Evolutionary conservation across 1,284 basidiomycete species (phyloP).

Genomic region (Puccinia hordei): DNA sequence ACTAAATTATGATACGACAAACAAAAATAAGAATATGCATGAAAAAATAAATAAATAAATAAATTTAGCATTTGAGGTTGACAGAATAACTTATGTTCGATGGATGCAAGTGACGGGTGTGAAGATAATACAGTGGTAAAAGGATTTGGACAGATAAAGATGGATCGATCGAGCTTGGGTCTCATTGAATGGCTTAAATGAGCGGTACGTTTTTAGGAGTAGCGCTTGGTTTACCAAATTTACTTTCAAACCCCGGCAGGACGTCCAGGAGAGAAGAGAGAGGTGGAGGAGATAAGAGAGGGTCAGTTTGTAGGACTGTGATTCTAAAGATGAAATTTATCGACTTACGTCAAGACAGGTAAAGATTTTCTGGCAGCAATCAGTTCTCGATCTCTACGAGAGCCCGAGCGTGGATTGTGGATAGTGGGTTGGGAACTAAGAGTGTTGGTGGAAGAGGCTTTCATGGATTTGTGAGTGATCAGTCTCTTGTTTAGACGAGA

Average conservation of each 20-base stretch:
- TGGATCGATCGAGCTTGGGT: neutral
- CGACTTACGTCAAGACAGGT: constrained; percentile 14
- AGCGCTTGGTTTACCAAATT: constrained; percentile 4
- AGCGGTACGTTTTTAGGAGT: neutral
- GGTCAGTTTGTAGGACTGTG: neutral
- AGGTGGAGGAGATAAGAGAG: neutral
- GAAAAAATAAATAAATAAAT: too few relatives aligned
- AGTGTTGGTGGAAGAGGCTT: neutral
- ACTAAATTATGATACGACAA: too few relatives aligned
- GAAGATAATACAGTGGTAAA: too few relatives aligned
- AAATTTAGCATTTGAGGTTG: too few relatives aligned
- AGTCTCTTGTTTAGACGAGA: constrained; percentile 1
- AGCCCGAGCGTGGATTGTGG: neutral
- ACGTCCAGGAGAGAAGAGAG: too few relatives aligned
- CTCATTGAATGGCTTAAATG: neutral
- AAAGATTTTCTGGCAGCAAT: constrained; percentile 13
- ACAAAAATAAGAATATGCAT: too few relatives aligned
- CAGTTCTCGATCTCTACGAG: constrained; percentile 2
- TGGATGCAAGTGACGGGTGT: too few relatives aligned
- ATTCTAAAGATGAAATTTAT: neutral
- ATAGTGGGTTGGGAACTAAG: neutral
- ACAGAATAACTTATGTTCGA: too few relatives aligned
- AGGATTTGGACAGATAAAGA: too few relatives aligned
- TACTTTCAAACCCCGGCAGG: neutral
- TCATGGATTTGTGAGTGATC: too few relatives aligned